Conservation (phyloP, 352 stramenopile species). For the Pythium folliculosum region DNA sequence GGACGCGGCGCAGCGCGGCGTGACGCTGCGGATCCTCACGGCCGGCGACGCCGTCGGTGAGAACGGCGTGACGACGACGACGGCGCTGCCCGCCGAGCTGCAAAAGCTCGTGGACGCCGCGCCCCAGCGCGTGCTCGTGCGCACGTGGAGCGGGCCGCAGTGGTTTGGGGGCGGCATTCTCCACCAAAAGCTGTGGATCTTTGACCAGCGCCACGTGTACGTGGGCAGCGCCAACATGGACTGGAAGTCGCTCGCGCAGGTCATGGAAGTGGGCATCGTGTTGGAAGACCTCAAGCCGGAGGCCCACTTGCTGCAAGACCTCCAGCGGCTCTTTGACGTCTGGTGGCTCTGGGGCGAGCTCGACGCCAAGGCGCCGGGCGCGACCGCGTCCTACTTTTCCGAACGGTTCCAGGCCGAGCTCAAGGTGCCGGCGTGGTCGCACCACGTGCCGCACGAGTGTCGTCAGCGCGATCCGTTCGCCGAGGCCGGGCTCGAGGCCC, state of each 20-base stretch:
- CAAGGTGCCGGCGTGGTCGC: constrained; percentile 65
- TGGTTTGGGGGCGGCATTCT: constrained; percentile 84
- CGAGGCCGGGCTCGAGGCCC: constrained; percentile 36
- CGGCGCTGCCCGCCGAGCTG: constrained; percentile 53
- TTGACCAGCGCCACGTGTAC: constrained; percentile 65
- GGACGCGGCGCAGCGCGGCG: constrained; percentile 49
- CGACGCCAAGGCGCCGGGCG: constrained; percentile 16
- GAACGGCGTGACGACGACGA: too few species aligned
- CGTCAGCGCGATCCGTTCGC: constrained; percentile 55
- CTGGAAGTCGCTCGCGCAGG: constrained; percentile 82
- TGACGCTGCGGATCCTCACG: constrained; percentile 59
- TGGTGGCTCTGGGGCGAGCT: constrained; percentile 69
- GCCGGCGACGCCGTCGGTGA: constrained; percentile 30
- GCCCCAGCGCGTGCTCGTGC: constrained; percentile 42
- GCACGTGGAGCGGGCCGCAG: constrained; percentile 58
- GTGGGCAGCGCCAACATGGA: constrained; percentile 86
- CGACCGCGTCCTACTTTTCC: constrained; percentile 46
- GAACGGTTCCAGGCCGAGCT: constrained; percentile 56
- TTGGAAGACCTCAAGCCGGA: constrained; percentile 44
- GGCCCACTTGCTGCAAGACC: constrained; percentile 47
- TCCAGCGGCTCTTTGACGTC: constrained; percentile 66
- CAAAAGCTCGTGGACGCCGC: constrained; percentile 40
- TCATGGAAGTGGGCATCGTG: constrained; percentile 83
- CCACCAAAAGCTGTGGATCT: constrained; percentile 85
- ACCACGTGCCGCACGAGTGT: constrained; percentile 36